Evolutionary conservation across 164 flowering plant genomes (phyloP).

Genomic region (Magnolia kwangsiensis): DNA sequence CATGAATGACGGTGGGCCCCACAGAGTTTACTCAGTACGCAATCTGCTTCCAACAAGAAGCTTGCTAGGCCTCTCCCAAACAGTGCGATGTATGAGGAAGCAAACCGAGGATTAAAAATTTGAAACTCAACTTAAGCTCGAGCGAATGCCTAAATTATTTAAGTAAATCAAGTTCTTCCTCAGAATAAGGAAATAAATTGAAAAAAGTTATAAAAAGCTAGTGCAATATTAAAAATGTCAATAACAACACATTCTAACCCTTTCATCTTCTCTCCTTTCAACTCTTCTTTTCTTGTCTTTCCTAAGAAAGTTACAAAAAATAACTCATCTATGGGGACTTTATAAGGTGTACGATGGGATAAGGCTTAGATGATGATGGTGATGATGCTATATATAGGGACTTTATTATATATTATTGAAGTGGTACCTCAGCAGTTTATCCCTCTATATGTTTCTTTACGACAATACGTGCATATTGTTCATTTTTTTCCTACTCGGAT

Average conservation of each 20-base stretch:
- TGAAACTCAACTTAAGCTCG: neutral
- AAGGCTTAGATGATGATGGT: too few species aligned
- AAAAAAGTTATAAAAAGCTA: too few species aligned
- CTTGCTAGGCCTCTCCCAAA: neutral
- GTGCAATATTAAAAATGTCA: neutral
- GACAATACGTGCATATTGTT: neutral
- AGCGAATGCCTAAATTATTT: neutral
- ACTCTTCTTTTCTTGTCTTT: neutral
- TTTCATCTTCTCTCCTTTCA: neutral
- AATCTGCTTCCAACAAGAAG: too few species aligned
- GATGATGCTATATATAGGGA: too few species aligned
- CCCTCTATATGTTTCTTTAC: neutral
- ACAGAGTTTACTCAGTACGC: too few species aligned
- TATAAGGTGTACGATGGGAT: too few species aligned
- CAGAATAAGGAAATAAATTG: too few species aligned
- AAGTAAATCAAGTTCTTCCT: neutral
- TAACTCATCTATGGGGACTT: too few species aligned
- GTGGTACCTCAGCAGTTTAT: neutral
- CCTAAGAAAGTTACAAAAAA: neutral
- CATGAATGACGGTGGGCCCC: too few species aligned
- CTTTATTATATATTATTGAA: too few species aligned
- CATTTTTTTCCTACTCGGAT: neutral
- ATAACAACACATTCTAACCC: neutral
- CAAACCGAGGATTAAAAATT: neutral
- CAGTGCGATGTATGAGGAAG: neutral